Conservation (phyloP, 1,284 basidiomycete genomes). For the Lignosus rhinocerotis region DNA sequence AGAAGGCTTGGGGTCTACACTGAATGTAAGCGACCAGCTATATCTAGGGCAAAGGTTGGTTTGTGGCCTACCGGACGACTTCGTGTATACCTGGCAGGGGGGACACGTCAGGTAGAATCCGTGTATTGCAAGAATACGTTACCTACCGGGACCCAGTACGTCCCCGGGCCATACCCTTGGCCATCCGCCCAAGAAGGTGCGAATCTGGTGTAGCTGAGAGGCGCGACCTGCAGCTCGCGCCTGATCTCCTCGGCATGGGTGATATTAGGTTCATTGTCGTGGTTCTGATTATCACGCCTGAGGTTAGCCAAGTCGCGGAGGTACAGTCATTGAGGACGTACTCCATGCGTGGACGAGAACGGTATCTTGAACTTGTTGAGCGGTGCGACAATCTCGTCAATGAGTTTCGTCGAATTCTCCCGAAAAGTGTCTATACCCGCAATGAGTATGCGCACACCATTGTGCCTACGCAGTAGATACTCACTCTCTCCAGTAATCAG, state of each 20-base stretch:
- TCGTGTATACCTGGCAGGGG: slow-evolving; percentile 13
- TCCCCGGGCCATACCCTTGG: slow-evolving; percentile 54
- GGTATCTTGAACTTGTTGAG: slow-evolving; percentile 34
- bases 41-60: background rate
- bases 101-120: too few relatives aligned
- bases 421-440: slow-evolving; percentile 56
- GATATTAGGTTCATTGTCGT: slow-evolving; percentile 69
- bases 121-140: background rate
- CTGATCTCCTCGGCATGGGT: slow-evolving; percentile 61
- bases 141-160: slow-evolving; percentile 71
- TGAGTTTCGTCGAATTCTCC: slow-evolving; percentile 32
- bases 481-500: slow-evolving; percentile 67
- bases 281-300: slow-evolving; percentile 46
- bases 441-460: background rate
- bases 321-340: slow-evolving; percentile 30
- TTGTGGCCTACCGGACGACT: slow-evolving; percentile 2
- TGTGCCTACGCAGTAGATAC: slow-evolving; percentile 10
- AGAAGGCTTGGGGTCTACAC: slow-evolving; percentile 45
- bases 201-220: slow-evolving; percentile 61
- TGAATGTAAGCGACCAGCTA: background rate
- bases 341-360: slow-evolving; percentile 52
- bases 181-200: slow-evolving; percentile 63
- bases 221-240: slow-evolving; percentile 55
- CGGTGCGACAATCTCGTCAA: slow-evolving; percentile 38
- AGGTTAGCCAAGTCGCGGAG: background rate